A percentile compares a stretch with the other conserved stretches of the same genome.
Evolutionary conservation across 345 rosid species (phyloP).

Genomic region (Syzygium aqueum): DNA sequence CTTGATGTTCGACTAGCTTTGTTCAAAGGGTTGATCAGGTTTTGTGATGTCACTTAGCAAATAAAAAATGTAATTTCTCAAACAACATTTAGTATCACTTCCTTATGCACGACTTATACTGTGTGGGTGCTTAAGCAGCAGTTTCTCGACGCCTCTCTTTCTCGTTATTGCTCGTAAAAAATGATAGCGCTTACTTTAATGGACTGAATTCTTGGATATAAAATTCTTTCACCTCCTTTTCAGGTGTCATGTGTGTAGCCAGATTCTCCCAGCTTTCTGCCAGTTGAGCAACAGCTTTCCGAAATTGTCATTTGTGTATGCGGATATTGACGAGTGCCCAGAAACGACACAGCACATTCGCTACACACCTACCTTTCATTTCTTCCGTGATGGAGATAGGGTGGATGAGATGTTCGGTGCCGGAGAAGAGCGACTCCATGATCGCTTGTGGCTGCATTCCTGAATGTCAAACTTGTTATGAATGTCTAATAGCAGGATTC

Average conservation of each 20-base stretch:
- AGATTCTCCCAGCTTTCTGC: conserved; percentile 69
- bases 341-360: conserved; percentile 78
- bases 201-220: neutral
- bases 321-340: conserved; percentile 92
- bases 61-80: neutral
- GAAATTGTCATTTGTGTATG: conserved; percentile 57
- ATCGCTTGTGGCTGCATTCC: conserved; percentile 90
- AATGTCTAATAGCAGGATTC: neutral
- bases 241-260: conserved; percentile 89
- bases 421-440: conserved; percentile 81
- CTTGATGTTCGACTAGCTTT: neutral
- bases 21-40: neutral
- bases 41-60: neutral
- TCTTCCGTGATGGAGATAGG: conserved; percentile 74
- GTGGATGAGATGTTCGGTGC: conserved; percentile 95
- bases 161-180: neutral
- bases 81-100: neutral
- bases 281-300: conserved; percentile 59
- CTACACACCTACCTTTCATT: conserved; percentile 87
- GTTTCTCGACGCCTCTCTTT: neutral
- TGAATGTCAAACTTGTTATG: conserved; percentile 16
- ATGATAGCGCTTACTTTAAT: neutral
- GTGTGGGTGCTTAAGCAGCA: neutral
- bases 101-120: neutral
- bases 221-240: neutral